Conservation (phyloP, 1,284 basidiomycete species). For the Apiotrichum akiyoshidainum region DNA sequence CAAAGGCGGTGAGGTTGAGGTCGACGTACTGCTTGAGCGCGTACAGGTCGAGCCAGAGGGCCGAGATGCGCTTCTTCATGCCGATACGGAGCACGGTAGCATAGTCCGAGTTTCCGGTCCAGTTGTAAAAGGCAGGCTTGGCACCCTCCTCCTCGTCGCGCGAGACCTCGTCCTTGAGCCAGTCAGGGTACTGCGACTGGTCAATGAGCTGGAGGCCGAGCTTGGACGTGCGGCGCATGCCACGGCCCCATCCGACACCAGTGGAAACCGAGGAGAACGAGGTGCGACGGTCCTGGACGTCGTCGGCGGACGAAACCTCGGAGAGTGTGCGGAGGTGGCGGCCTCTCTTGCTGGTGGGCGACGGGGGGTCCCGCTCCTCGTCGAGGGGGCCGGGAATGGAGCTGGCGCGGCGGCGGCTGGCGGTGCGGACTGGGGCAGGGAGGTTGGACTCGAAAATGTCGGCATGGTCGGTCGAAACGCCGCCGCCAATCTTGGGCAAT, state of each 20-base stretch:
- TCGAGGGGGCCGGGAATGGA: constrained; percentile 6
- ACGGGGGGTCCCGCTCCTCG: constrained; percentile 2
- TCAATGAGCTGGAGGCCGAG: constrained; percentile 35
- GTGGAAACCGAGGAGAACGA: constrained; percentile 30
- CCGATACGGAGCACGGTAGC: constrained; percentile 84
- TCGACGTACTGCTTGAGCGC: constrained; percentile 89
- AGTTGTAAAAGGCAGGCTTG: constrained; percentile 54
- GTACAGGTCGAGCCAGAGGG: constrained; percentile 77
- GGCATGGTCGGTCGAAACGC: constrained; percentile 32
- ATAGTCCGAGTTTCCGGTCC: constrained; percentile 78
- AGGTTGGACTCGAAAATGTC: constrained; percentile 47
- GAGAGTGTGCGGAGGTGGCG: constrained; percentile 26
- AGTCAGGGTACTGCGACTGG: constrained; percentile 31
- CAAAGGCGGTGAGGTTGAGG: constrained; percentile 88
- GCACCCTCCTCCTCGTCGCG: constrained; percentile 10
- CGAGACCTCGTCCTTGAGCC: constrained; percentile 20
- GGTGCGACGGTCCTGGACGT: constrained; percentile 32
- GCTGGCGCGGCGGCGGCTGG: constrained; percentile 15
- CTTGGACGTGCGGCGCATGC: constrained; percentile 4
- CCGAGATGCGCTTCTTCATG: constrained; percentile 87
- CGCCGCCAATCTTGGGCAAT: background rate
- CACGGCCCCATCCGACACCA: background rate
- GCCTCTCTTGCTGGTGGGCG: constrained; percentile 14
- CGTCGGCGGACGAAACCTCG: constrained; percentile 32
- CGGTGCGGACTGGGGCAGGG: constrained; percentile 23